Conservation (phyloP, 2,329 filamentous ascomycete genomes). For the Clarireedia hainanense region DNA sequence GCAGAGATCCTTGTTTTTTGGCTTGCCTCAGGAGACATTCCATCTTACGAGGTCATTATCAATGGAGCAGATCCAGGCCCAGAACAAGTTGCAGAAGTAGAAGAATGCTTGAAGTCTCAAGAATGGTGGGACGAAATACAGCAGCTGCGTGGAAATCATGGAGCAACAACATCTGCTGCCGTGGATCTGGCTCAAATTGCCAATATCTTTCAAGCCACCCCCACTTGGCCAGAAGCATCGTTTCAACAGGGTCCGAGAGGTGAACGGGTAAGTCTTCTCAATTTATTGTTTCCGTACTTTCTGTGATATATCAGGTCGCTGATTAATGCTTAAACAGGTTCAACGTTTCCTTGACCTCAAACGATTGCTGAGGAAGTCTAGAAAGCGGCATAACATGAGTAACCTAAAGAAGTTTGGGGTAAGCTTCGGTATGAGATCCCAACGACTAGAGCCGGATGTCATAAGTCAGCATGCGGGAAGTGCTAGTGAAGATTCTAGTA, state of each 20-base stretch:
- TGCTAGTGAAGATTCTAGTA: constrained; percentile 36
- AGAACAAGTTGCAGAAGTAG: constrained; percentile 52
- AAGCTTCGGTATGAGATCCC: constrained; percentile 67
- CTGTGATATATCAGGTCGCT: not conserved
- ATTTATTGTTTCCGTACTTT: not conserved
- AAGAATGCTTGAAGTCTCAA: constrained; percentile 60
- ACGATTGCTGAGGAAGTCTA: constrained; percentile 54
- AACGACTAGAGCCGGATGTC: constrained; percentile 47
- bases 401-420: constrained; percentile 46
- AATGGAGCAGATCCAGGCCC: constrained; percentile 55
- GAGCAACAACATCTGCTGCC: constrained; percentile 29
- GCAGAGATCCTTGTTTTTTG: constrained; percentile 75
- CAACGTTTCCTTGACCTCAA: constrained; percentile 49
- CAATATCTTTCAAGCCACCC: constrained; percentile 34
- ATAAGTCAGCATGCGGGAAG: constrained; percentile 32
- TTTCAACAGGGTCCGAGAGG: constrained; percentile 42
- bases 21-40: constrained; percentile 64
- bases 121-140: constrained; percentile 79
- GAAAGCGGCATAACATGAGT: constrained; percentile 26
- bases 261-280: constrained; percentile 25
- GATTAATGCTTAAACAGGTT: not conserved
- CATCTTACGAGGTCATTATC: constrained; percentile 70
- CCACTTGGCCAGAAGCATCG: constrained; percentile 44
- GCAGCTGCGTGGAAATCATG: constrained; percentile 37
- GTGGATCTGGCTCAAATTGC: constrained; percentile 35